These are phyloP conservation scores for Paraphoma chrysanthemicola DNA, from an alignment of 2,329 filamentous ascomycete species.

Conservation along the genomic window DNA sequence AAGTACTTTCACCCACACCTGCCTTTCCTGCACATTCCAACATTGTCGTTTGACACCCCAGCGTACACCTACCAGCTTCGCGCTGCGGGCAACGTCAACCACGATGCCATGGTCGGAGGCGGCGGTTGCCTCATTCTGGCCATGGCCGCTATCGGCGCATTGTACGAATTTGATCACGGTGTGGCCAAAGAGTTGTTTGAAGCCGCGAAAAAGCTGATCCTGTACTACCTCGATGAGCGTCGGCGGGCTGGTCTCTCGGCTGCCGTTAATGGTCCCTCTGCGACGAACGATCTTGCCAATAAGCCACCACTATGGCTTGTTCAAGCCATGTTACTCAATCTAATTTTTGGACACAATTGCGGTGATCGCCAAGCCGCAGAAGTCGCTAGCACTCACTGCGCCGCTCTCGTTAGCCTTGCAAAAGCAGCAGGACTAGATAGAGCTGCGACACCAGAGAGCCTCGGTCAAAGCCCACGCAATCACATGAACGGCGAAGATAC, in stretches of 20 bases:
- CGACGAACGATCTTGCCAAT: constrained; percentile 64
- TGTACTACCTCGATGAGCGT: constrained; percentile 88
- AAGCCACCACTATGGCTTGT: constrained; percentile 92
- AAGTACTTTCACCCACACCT: constrained; percentile 92
- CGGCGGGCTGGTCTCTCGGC: constrained; percentile 81
- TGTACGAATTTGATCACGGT: constrained; percentile 85
- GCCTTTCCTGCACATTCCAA: constrained; percentile 92
- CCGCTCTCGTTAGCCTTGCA: constrained; percentile 87
- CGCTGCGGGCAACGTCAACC: constrained; percentile 62
- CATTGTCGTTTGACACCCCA: constrained; percentile 85
- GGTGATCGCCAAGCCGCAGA: constrained; percentile 90
- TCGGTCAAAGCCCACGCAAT: constrained; percentile 26
- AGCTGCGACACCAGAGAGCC: constrained; percentile 43
- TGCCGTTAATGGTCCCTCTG: constrained; percentile 61
- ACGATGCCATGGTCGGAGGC: constrained; percentile 70
- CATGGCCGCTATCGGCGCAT: constrained; percentile 84
- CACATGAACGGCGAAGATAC: constrained; percentile 60
- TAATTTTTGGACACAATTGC: constrained; percentile 94
- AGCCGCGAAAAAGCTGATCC: constrained; percentile 93
- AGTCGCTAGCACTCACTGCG: constrained; percentile 90
- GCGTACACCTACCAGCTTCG: constrained; percentile 68
- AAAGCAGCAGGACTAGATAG: constrained; percentile 81
- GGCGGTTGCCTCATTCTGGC: constrained; percentile 86
- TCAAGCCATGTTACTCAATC: constrained; percentile 94
- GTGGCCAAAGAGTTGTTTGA: constrained; percentile 88